Conservation (phyloP, 805 yeast species). For the Candida succiphila region DNA sequence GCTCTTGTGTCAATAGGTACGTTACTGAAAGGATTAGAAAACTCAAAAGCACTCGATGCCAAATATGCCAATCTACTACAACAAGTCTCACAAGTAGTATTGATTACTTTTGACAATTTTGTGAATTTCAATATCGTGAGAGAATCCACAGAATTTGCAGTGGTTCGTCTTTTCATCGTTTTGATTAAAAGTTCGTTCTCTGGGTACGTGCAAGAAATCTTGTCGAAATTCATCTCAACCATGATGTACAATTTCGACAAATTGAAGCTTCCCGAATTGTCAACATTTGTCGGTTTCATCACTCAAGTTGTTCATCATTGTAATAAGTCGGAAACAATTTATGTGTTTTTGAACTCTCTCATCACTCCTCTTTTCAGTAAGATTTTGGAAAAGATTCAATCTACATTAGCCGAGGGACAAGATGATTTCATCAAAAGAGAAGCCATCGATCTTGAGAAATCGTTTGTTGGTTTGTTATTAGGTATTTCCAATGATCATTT, state of each 20-base stretch:
- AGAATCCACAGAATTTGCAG: constrained; percentile 79
- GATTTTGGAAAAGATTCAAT: constrained; percentile 32
- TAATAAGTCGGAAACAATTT: constrained; percentile 55
- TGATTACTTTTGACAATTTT: constrained; percentile 74
- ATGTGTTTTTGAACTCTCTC: constrained; percentile 63
- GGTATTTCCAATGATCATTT: constrained; percentile 68
- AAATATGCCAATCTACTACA: constrained; percentile 20
- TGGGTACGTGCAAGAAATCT: constrained; percentile 27
- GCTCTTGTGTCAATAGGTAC: constrained; percentile 84
- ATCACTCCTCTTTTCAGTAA: constrained; percentile 66
- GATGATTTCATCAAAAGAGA: constrained; percentile 39
- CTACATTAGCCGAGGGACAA: constrained; percentile 9
- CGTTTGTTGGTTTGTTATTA: constrained; percentile 60
- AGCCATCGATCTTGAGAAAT: constrained; percentile 53
- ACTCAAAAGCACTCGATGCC: constrained; percentile 19
- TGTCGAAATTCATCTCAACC: constrained; percentile 64
- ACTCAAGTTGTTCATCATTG: constrained; percentile 82
- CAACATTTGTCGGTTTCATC: constrained; percentile 75
- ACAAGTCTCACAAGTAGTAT: constrained; percentile 59
- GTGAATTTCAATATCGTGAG: constrained; percentile 59
- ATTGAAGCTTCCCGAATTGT: constrained; percentile 53
- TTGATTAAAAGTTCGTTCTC: constrained; percentile 37
- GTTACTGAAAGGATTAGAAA: constrained; percentile 74
- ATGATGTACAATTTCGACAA: constrained; percentile 48
- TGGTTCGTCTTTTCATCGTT: constrained; percentile 78